Percentiles rank a stretch among this genome's conserved stretches.
phyloP scores from a whole-genome alignment of 1,284 basidiomycete species.

The Austroboletus niveus region DNA sequence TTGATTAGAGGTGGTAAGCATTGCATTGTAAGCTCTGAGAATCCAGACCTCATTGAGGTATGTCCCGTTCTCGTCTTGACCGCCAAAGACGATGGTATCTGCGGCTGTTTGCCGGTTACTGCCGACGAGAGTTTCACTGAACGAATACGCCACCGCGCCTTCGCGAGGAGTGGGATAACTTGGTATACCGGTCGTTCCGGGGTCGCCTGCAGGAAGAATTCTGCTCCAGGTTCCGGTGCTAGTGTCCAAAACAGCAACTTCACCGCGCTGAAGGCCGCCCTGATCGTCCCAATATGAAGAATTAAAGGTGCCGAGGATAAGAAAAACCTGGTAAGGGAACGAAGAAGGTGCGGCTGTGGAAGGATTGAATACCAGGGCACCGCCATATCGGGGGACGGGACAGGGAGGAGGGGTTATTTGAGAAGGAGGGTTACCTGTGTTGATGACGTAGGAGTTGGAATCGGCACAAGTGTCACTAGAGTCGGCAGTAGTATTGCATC shows the following conservation, averaged over 20 bases:
- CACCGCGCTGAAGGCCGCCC: conserved; percentile 55
- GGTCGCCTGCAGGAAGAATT: conserved; percentile 71
- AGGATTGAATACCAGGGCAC: conserved; percentile 59
- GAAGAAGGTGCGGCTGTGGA: conserved; percentile 49
- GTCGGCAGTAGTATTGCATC: conserved; percentile 50
- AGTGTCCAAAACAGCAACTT: conserved; percentile 68
- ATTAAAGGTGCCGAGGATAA: conserved; percentile 67
- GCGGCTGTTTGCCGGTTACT: conserved; percentile 45
- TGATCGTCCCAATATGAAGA: conserved; percentile 63
- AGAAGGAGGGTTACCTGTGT: conserved; percentile 35
- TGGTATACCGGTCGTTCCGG: conserved; percentile 40
- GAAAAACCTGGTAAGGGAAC: conserved; percentile 63
- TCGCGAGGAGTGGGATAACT: conserved; percentile 62
- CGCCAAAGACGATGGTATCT: conserved; percentile 79
- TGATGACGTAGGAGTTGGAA: conserved; percentile 54
- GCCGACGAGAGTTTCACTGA: conserved; percentile 54
- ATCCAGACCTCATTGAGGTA: conserved; percentile 76
- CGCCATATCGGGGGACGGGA: conserved; percentile 66
- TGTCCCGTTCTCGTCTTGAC: conserved; percentile 60
- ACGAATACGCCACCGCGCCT: conserved; percentile 67
- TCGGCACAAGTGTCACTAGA: conserved; percentile 51
- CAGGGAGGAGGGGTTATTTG: conserved; percentile 47
- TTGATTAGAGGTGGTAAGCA: conserved; percentile 50
- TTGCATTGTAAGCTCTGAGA: conserved; percentile 63
- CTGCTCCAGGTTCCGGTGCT: conserved; percentile 69